Evolutionary conservation across 2,329 filamentous ascomycete species (phyloP).

Genomic region (Helotiales sp.): DNA sequence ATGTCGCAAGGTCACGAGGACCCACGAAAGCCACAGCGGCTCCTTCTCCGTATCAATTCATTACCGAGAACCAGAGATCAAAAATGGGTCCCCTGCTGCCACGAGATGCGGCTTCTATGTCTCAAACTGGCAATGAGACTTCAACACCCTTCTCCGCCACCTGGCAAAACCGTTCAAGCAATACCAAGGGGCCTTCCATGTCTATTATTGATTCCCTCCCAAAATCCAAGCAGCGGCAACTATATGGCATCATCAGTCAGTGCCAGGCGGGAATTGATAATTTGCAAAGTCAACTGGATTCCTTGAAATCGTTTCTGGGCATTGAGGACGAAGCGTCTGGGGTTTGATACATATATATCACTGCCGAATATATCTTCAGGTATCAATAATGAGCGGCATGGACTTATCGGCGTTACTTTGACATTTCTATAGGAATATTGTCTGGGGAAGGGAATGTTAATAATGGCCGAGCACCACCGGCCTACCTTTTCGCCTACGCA

Average conservation of each 20-base stretch:
- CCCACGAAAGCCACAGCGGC: constrained; percentile 4
- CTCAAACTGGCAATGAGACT: constrained; percentile 6
- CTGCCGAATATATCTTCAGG: neutral
- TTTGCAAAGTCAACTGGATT: constrained; percentile 36
- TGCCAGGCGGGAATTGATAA: constrained; percentile 34
- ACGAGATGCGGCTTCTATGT: constrained; percentile 8
- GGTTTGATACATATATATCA: neutral
- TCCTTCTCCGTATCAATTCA: constrained; percentile 3
- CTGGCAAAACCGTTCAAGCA: neutral
- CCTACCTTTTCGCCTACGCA: neutral
- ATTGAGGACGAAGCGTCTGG: constrained; percentile 28
- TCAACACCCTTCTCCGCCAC: constrained; percentile 1
- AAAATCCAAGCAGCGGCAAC: constrained; percentile 33
- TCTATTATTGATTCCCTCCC: constrained; percentile 31
- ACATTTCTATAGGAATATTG: neutral
- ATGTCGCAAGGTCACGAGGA: constrained; percentile 10
- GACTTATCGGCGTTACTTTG: neutral
- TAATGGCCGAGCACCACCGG: neutral
- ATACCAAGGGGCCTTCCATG: neutral
- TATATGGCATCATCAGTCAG: constrained; percentile 34
- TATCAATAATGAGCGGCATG: neutral
- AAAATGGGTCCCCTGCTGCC: neutral
- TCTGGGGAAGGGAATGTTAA: too few relatives aligned
- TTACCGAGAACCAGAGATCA: neutral
- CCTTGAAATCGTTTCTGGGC: constrained; percentile 35